Conservation (phyloP, 345 rosid genomes). For the Erucastrum elatum region DNA sequence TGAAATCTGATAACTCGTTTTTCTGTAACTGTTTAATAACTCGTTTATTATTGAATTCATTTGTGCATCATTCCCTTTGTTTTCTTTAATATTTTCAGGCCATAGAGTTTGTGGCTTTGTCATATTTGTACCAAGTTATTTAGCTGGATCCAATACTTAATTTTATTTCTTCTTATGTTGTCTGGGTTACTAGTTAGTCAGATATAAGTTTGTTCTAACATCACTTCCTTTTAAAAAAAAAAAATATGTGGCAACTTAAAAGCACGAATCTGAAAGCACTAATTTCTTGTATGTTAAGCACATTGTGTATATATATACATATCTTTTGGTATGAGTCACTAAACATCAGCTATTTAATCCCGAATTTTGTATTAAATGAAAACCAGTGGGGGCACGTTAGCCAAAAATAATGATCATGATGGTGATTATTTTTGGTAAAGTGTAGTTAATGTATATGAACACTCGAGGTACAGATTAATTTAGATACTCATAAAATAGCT, state of each 20-base stretch:
- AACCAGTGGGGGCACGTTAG: neutral
- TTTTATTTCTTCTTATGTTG: neutral
- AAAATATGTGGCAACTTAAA: neutral
- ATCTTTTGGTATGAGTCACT: neutral
- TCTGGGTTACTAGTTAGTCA: neutral
- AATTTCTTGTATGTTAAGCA: neutral
- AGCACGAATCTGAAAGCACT: neutral
- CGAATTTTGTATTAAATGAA: neutral
- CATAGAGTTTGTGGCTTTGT: no score
- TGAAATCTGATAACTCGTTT: neutral
- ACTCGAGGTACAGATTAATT: neutral
- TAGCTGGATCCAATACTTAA: neutral
- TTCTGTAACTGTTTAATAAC: neutral
- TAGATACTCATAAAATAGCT: neutral
- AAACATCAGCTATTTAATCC: neutral
- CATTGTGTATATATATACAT: neutral
- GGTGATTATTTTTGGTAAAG: neutral
- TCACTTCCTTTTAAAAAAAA: neutral
- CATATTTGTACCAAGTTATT: neutral
- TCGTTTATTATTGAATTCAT: neutral
- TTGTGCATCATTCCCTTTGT: neutral
- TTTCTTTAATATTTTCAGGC: neutral
- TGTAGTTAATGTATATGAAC: neutral
- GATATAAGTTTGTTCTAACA: neutral
- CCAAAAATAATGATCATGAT: neutral